Conservation (phyloP, 768 basidiomycete species). For the Crucibulum laeve region DNA sequence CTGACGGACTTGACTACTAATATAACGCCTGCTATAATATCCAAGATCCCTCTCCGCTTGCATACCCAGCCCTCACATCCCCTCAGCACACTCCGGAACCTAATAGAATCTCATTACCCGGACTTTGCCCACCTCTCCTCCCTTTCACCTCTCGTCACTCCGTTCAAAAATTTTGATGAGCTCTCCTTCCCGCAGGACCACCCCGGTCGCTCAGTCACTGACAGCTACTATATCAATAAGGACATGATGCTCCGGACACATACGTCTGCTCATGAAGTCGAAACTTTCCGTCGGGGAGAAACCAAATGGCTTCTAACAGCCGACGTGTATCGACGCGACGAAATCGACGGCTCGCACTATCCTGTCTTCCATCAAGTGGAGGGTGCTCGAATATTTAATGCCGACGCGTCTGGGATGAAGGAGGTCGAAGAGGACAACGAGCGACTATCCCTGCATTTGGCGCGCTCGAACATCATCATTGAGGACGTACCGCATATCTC, state of each 20-base stretch:
- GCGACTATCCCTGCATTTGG: conserved; percentile 53
- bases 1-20: conserved; percentile 80
- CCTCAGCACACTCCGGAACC: conserved; percentile 74
- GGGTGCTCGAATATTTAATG: conserved; percentile 79
- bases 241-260: conserved; percentile 93
- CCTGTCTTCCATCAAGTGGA: conserved; percentile 99
- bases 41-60: conserved; percentile 72
- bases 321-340: conserved; percentile 97
- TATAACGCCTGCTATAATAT: conserved; percentile 77
- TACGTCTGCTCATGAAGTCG: conserved; percentile 97
- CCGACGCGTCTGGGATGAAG: conserved; percentile 50
- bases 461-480: conserved; percentile 74
- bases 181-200: conserved; percentile 93
- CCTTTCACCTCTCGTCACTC: conserved; percentile 85
- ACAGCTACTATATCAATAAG: conserved; percentile 95
- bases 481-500: conserved; percentile 80
- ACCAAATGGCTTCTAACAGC: conserved; percentile 89
- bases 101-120: conserved; percentile 84
- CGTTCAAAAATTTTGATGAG: conserved; percentile 92
- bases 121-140: conserved; percentile 70
- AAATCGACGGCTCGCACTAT: conserved; percentile 95
- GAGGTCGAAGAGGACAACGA: conserved; percentile 72
- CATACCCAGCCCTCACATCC: conserved; percentile 81
- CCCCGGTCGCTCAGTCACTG: conserved; percentile 84
- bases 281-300: conserved; percentile 73